Conservation (phyloP, 2,329 filamentous ascomycete species). For the Fusarium hostae region DNA sequence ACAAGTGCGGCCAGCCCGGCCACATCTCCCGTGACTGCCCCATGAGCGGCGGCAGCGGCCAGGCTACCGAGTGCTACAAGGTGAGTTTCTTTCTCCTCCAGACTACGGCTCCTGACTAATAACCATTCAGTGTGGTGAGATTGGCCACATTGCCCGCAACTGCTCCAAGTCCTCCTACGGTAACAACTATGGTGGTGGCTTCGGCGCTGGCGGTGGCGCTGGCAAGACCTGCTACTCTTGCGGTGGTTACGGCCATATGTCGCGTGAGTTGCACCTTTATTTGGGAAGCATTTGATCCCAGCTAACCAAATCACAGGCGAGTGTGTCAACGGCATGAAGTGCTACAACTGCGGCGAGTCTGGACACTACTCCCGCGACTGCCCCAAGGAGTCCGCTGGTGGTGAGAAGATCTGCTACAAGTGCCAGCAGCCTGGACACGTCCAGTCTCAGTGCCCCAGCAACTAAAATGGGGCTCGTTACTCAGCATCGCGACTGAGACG, state of each 20-base stretch:
- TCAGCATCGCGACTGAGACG: constrained; percentile 40
- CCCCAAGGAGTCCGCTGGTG: constrained; percentile 85
- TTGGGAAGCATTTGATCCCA: not conserved
- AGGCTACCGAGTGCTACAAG: constrained; percentile 89
- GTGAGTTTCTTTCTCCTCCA: constrained; percentile 45
- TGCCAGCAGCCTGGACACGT: constrained; percentile 87
- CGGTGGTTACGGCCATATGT: constrained; percentile 97
- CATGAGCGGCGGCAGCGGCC: constrained; percentile 60
- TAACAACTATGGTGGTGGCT: constrained; percentile 60
- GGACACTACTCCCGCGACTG: constrained; percentile 97
- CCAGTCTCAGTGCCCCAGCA: constrained; percentile 92
- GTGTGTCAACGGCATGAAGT: constrained; percentile 99
- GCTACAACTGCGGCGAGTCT: constrained; percentile 98
- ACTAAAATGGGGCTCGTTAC: constrained; percentile 56
- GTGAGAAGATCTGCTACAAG: constrained; percentile 99
- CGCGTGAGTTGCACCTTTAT: constrained; percentile 65
- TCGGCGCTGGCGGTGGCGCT: constrained; percentile 63
- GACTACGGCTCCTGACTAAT: constrained; percentile 13
- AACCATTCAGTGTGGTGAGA: constrained; percentile 78
- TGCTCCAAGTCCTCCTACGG: constrained; percentile 74
- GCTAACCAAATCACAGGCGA: constrained; percentile 66
- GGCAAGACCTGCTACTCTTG: constrained; percentile 98
- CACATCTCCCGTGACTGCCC: constrained; percentile 93
- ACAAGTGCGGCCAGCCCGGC: constrained; percentile 82
- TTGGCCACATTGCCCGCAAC: constrained; percentile 95